A percentile compares a stretch with the other conserved stretches of the same genome.
phyloP scores from a whole-genome alignment of 306 rosid species.

The Lagenaria siceraria region DNA sequence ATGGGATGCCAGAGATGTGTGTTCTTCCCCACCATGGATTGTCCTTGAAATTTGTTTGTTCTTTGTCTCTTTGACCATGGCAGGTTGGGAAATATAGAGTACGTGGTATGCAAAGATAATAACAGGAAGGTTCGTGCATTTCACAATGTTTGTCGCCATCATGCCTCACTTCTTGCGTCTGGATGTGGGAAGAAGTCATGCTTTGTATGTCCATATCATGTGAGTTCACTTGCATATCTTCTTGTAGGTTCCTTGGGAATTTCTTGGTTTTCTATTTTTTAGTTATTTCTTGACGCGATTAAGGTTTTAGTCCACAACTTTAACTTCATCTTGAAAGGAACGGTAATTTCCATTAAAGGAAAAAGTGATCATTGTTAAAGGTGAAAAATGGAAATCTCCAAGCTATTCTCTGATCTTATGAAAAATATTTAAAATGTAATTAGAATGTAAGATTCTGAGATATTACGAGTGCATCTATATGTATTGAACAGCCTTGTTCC shows the following conservation, averaged over 20 bases:
- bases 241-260: neutral
- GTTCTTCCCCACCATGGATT: slow-evolving; percentile 10
- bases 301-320: neutral
- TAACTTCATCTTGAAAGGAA: neutral
- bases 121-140: slow-evolving; percentile 47
- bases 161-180: slow-evolving; percentile 64
- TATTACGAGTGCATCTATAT: neutral
- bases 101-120: slow-evolving; percentile 65
- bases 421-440: neutral
- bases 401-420: neutral
- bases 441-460: neutral
- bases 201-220: slow-evolving; percentile 95
- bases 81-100: slow-evolving; percentile 72
- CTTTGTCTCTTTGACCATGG: slow-evolving; percentile 20
- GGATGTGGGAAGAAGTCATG: slow-evolving; percentile 70
- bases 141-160: slow-evolving; percentile 92
- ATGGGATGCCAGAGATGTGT: slow-evolving; percentile 9
- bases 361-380: neutral
- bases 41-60: slow-evolving; percentile 27
- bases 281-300: neutral
- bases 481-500: neutral
- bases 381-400: neutral
- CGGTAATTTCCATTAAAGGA: neutral
- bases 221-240: slow-evolving; percentile 21
- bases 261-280: neutral